A percentile compares a stretch with the other conserved stretches of the same genome.
Conservation (phyloP, 495 filamentous ascomycete species). For the Neurospora sp. region DNA sequence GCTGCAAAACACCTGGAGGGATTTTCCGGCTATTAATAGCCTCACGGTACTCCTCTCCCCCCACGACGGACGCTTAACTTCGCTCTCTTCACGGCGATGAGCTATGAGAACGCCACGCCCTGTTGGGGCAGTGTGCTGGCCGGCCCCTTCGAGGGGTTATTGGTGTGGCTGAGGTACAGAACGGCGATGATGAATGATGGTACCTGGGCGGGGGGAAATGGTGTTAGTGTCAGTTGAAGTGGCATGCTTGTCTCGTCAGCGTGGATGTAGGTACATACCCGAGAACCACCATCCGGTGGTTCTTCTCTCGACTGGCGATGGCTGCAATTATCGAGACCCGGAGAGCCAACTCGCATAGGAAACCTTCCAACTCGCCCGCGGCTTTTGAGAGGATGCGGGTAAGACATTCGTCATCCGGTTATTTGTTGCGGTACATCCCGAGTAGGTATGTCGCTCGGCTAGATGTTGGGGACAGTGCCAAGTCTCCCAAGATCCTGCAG, state of each 20-base stretch:
- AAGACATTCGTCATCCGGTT: too few species aligned
- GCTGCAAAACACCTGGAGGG: too few species aligned
- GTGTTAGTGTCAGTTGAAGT: not conserved
- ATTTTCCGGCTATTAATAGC: not conserved
- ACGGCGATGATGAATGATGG: not conserved
- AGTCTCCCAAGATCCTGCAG: not conserved
- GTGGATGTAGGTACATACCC: not conserved
- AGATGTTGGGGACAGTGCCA: too few species aligned
- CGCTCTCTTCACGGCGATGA: not conserved
- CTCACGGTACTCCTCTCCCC: not conserved
- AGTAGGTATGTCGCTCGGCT: not conserved
- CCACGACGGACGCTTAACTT: not conserved
- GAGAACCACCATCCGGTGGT: not conserved
- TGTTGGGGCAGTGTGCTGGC: too few species aligned
- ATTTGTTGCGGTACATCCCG: too few species aligned
- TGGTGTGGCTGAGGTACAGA: too few species aligned
- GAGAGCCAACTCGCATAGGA: not conserved
- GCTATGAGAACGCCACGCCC: too few species aligned
- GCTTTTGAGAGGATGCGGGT: too few species aligned
- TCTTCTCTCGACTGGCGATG: not conserved
- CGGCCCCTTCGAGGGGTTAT: too few species aligned
- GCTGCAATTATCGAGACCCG: not conserved
- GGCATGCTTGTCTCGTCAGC: not conserved
- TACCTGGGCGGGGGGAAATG: not conserved
- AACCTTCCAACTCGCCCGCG: too few species aligned